These are phyloP conservation scores for Amphibolis antarctica DNA, from an alignment of 106 monocot species.

Conservation along the genomic window DNA sequence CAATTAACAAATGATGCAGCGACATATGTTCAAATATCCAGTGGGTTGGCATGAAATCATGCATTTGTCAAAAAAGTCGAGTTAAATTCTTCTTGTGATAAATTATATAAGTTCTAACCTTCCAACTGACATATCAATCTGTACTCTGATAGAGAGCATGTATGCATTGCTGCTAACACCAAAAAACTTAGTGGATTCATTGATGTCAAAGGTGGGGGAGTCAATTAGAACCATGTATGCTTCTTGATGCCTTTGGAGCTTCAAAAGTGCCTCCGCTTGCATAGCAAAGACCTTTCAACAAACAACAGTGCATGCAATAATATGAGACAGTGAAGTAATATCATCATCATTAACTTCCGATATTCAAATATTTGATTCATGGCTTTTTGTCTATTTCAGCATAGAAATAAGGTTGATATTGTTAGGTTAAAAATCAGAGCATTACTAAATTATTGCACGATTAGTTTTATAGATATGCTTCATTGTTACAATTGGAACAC, in stretches of 20 bases:
- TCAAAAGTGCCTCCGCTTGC: slow-evolving; percentile 76
- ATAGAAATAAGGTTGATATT: no score
- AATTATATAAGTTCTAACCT: slow-evolving; percentile 25
- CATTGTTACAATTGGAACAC: no score
- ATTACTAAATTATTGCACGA: no score
- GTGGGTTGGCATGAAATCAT: no score
- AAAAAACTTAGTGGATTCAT: slow-evolving; percentile 42
- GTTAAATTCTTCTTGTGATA: no score
- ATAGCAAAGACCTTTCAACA: slow-evolving; percentile 44
- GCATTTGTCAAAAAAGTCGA: no score
- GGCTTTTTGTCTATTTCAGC: no score
- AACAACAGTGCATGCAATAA: neutral
- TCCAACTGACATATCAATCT: slow-evolving; percentile 59
- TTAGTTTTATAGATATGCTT: no score
- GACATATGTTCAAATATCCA: no score
- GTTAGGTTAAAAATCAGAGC: no score
- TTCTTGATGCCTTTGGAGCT: slow-evolving; percentile 53
- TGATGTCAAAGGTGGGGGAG: slow-evolving; percentile 38
- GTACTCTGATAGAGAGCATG: slow-evolving; percentile 38
- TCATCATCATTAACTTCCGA: neutral
- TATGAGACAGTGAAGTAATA: neutral
- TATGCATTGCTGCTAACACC: slow-evolving; percentile 38
- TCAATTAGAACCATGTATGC: slow-evolving; percentile 33
- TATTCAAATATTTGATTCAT: no score
- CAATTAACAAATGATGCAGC: no score